phyloP scores from a whole-genome alignment of 202 grass and related monocot species.

The Saccharum hybrid region DNA sequence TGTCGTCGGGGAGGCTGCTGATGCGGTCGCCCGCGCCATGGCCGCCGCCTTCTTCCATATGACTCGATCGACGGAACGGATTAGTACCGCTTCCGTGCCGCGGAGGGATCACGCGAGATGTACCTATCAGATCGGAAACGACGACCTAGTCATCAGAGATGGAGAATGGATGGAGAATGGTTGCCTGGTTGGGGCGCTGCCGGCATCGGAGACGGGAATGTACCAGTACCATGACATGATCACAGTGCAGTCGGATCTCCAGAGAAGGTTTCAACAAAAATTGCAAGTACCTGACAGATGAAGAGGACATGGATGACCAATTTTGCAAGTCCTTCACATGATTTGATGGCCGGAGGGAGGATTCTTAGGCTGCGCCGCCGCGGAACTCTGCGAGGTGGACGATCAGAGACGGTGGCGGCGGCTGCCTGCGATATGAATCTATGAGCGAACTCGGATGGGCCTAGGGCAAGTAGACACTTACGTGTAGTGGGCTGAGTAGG shows the following conservation, averaged over 20 bases:
- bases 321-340: not conserved
- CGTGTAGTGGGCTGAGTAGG: not conserved
- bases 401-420: not conserved
- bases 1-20: constrained; percentile 31
- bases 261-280: too few relatives aligned
- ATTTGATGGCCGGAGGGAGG: not conserved
- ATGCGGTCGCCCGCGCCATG: not conserved
- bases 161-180: too few relatives aligned
- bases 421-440: not conserved
- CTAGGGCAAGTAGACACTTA: not conserved
- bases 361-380: not conserved
- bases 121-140: too few relatives aligned
- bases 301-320: not conserved
- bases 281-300: not conserved
- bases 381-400: not conserved
- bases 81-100: not conserved
- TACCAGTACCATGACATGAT: too few relatives aligned
- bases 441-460: not conserved
- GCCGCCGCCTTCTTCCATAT: not conserved
- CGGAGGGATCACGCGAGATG: too few relatives aligned
- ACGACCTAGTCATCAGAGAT: too few relatives aligned
- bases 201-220: too few relatives aligned
- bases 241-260: too few relatives aligned
- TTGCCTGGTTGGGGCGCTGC: too few relatives aligned
- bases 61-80: not conserved